phyloP scores from a whole-genome alignment of 2,329 filamentous ascomycete genomes.

The Setomelanomma holmii region DNA sequence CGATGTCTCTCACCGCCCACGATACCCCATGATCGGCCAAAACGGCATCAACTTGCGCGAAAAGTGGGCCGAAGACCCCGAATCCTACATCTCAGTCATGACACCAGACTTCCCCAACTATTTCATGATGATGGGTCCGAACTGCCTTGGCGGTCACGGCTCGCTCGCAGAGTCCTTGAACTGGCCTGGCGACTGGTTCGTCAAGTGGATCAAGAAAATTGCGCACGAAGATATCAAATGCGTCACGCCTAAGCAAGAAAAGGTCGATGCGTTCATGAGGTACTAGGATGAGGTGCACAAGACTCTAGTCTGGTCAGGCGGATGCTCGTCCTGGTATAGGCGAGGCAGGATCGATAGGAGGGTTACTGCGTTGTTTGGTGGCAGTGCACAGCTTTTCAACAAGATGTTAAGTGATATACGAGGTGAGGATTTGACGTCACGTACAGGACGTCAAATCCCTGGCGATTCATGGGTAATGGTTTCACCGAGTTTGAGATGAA shows the following conservation, averaged over 20 bases:
- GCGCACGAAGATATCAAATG: conserved; percentile 26
- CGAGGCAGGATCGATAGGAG: conserved; percentile 22
- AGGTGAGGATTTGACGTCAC: conserved; percentile 57
- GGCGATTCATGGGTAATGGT: conserved; percentile 59
- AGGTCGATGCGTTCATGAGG: conserved; percentile 22
- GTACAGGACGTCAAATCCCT: conserved; percentile 55
- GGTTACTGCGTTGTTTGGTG: conserved; percentile 26
- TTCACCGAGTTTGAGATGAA: conserved; percentile 52
- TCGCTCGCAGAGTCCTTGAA: conserved; percentile 25
- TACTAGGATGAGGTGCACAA: conserved; percentile 28
- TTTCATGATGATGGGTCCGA: conserved; percentile 36
- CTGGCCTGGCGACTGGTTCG: conserved; percentile 29
- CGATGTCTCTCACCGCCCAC: conserved; percentile 51
- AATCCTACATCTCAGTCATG: conserved; percentile 49
- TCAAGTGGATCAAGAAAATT: conserved; percentile 33
- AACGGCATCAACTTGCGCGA: conserved; percentile 48
- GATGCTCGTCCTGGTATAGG: conserved; percentile 27
- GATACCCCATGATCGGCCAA: conserved; percentile 51
- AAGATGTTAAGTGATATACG: conserved; percentile 45
- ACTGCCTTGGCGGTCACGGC: conserved; percentile 26
- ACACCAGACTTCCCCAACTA: conserved; percentile 24
- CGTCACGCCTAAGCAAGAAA: conserved; percentile 18
- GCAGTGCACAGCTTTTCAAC: conserved; percentile 26
- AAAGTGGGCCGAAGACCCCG: conserved; percentile 48
- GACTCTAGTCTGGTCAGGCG: conserved; percentile 27